Evolutionary conservation across 768 basidiomycete genomes (phyloP), one percentile per base, ranked within the genome.

Genomic region (Boletus rubroflammeus): DNA sequence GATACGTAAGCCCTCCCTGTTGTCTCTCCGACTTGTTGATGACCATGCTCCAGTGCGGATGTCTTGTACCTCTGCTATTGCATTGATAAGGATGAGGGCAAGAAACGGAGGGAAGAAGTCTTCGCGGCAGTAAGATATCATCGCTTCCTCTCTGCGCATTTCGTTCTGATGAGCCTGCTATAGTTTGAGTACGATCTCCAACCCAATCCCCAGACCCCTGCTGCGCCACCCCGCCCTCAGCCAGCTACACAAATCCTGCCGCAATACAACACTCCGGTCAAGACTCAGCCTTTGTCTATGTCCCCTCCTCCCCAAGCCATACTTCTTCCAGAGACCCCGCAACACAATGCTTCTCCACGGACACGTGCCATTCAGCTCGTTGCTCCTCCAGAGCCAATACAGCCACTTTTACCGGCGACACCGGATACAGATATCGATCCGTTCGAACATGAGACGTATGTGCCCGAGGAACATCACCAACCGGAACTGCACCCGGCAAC

Each of bases 51-150:
- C 54, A 85, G 83, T 13, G 81, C 83, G 53, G 85, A 87, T 61
- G 78, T 83, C 9, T 56, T 87, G 54, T 87, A 84, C 63, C 73
- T 87, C 42, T 87, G 86, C 60, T 83, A 84, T 61, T 82, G 82
- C 55, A 81, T 86, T 40, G 85, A 86, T 62, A 75, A 80, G 55
- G 81, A 82, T 26, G 68, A 72, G 3, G 81, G 82, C 3, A 73
- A 78, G 38, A 69, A 67, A 39, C 81, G 79, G 47, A 75, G 75
- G 48, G 73, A 76, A 29, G 77, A 83, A 59, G 84, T 83, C 13
- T 81, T 79, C 55, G 69, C 74, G 21, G 79, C 83, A 32, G 84
- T 86, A 59, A 67, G 80, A 71, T 15, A 11, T 15, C 19, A 36
- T 23, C 15, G 1, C 11, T 45, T 44, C 28, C 5, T 42, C 32